These are phyloP conservation scores for Tilletia indica DNA, from an alignment of 1,284 basidiomycete genomes.

Conservation along the genomic window DNA sequence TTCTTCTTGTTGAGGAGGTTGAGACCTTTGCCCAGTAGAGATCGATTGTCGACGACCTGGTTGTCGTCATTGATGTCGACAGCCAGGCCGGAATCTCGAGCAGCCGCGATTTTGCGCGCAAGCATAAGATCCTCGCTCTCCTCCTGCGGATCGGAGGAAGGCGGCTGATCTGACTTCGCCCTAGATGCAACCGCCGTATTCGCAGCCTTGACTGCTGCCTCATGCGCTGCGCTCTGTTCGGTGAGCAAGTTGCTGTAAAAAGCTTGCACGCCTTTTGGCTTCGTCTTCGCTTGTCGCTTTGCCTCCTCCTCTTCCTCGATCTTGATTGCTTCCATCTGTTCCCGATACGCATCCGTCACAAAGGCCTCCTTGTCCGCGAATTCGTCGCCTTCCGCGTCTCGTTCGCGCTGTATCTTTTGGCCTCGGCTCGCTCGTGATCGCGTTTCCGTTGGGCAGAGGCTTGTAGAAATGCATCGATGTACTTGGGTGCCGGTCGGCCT, in stretches of 20 bases:
- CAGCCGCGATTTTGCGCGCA: slow-evolving; percentile 59
- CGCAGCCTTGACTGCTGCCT: slow-evolving; percentile 41
- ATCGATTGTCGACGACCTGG: slow-evolving; percentile 92
- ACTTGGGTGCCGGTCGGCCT: slow-evolving; percentile 69
- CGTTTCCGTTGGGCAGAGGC: slow-evolving; percentile 81
- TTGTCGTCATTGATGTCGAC: slow-evolving; percentile 97
- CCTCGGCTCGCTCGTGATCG: slow-evolving; percentile 90
- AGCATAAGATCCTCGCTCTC: slow-evolving; percentile 62
- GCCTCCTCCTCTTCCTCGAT: slow-evolving; percentile 73
- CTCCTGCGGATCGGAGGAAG: slow-evolving; percentile 68
- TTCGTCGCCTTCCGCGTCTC: slow-evolving; percentile 88
- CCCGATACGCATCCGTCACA: slow-evolving; percentile 94
- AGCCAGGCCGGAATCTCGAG: slow-evolving; percentile 73
- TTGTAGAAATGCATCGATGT: slow-evolving; percentile 77
- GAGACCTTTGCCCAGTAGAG: slow-evolving; percentile 83
- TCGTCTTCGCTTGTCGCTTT: slow-evolving; percentile 72
- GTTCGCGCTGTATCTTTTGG: slow-evolving; percentile 94
- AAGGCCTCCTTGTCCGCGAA: slow-evolving; percentile 93
- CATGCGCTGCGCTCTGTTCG: slow-evolving; percentile 39
- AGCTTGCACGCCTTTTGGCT: slow-evolving; percentile 65
- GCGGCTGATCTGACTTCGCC: slow-evolving; percentile 61
- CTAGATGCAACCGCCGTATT: not conserved
- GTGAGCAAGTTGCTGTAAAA: slow-evolving; percentile 50
- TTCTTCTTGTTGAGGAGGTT: slow-evolving; percentile 65
- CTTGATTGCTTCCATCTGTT: slow-evolving; percentile 88